Conservation (phyloP, 352 stramenopile species). For the Globisporangium splendens region DNA sequence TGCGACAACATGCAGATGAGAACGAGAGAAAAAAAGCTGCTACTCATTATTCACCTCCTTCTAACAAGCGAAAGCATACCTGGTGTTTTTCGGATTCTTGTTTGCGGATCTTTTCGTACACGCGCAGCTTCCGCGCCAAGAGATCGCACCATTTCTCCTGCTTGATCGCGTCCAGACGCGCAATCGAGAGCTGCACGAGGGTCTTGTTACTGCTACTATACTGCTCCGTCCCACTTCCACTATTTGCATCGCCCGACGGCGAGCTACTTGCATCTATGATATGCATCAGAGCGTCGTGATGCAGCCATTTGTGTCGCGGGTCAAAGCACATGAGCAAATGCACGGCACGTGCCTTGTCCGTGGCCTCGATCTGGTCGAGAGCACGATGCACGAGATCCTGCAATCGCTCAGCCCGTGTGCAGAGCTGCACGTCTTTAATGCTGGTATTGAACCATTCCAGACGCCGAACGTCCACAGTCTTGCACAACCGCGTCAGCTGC, state of each 20-base stretch:
- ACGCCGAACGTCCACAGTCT: conserved; percentile 9
- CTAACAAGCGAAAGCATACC: conserved; percentile 7
- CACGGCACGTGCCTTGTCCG: conserved; percentile 25
- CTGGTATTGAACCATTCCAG: conserved; percentile 25
- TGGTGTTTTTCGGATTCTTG: conserved; percentile 28
- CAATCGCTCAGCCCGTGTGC: conserved; percentile 14
- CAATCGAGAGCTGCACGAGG: conserved; percentile 35
- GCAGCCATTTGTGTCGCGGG: conserved; percentile 20
- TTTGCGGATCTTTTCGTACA: conserved; percentile 25
- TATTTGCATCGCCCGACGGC: not conserved
- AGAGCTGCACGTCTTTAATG: conserved; percentile 24
- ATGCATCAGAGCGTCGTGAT: not conserved
- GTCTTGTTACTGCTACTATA: conserved; percentile 18
- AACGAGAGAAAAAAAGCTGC: not conserved
- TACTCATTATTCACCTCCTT: no score
- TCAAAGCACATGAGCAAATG: conserved; percentile 25
- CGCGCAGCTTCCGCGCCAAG: conserved; percentile 18
- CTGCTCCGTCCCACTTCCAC: not conserved
- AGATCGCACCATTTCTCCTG: conserved; percentile 26
- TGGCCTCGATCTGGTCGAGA: conserved; percentile 15
- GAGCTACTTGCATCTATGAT: not conserved
- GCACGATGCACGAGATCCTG: conserved; percentile 25
- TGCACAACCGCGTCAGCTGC: conserved; percentile 9
- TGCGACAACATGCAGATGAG: not conserved
- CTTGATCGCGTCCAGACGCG: conserved; percentile 35